Base-by-base conservation (phyloP, 768 basidiomycete genomes). In the Porpolomopsis calyptriformis region DNA sequence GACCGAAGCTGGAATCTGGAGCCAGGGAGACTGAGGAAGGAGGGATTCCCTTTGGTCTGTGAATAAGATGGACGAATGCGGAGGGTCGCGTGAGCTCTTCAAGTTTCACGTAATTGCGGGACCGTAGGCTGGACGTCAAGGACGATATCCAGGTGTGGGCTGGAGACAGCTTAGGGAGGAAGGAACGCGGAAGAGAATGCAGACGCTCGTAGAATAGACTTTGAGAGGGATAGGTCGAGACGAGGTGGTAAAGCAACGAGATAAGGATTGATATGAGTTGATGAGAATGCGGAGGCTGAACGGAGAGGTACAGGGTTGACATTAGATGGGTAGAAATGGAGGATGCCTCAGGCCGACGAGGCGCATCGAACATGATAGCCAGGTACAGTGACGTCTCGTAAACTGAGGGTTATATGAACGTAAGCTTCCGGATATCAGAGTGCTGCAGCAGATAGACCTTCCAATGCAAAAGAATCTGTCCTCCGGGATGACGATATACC, bases 351-450 rank as follows among this genome's bases (percentile, higher is more conserved):
- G n/a, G n/a, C n/a, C n/a, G 82, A 31, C 69, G 67, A 0, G 76
- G 69, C 1, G 75, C 74, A 40, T 72, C 67, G 64, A 85, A 87
- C 24, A 84, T 52, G 22, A 76, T 64, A 20, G 82, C 72, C 24
- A 85, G 68, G 58, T 71, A 75, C 18, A 86, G 65, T 0, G 85
- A 88, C 3, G 74, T 82, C 62, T 88, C 81, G 57, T 85, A 86
- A 1, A 75, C 85, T 87, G 16, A 31, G 29, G 7, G 29, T 31
- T 14, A 31, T 31, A n/a, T n/a, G n/a, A n/a, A n/a, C n/a, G n/a
- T n/a, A n/a, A n/a, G n/a, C n/a, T n/a, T n/a, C n/a, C n/a, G n/a
- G n/a, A n/a, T n/a, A n/a, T n/a, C 29, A 31, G 29, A 14, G 14
- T 31, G 14, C 7, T 7, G 7, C 7, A 31, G 7, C 14, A 31